These are phyloP conservation scores for Chlorophyllum brunneum DNA, from an alignment of 768 basidiomycete species.

Conservation along the genomic window DNA sequence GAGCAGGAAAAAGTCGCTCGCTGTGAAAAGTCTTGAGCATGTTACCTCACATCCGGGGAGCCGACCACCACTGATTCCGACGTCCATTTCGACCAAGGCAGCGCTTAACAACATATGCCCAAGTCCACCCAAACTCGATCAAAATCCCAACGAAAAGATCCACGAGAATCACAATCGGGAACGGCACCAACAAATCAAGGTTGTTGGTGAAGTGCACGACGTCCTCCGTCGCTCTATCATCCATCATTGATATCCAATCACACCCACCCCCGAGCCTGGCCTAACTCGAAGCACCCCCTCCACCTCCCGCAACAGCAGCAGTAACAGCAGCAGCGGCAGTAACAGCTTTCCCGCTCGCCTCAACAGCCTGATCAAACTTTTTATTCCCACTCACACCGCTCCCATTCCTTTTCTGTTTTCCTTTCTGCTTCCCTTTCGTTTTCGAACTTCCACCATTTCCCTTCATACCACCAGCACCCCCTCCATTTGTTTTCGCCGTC, in stretches of 20 bases:
- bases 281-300: slow-evolving; percentile 12
- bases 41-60: too few relatives aligned
- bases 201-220: neutral
- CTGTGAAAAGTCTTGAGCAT: too few relatives aligned
- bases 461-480: neutral
- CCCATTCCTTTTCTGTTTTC: neutral
- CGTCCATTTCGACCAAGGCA: too few relatives aligned
- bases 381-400: neutral
- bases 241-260: neutral
- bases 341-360: neutral
- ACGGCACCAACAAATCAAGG: neutral
- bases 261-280: slow-evolving; percentile 8
- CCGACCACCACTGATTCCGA: too few relatives aligned
- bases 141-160: slow-evolving; percentile 4
- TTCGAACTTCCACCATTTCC: neutral
- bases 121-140: neutral
- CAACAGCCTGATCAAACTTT: neutral
- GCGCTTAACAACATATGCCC: too few relatives aligned
- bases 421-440: neutral
- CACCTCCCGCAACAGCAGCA: neutral
- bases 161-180: slow-evolving; percentile 4
- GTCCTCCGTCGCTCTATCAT: neutral
- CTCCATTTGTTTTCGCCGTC: neutral
- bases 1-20: too few relatives aligned
- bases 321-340: neutral